Percentiles rank a stretch among this genome's conserved stretches.
phyloP scores from a whole-genome alignment of 2,329 filamentous ascomycete species.

The Nemania abortiva region DNA sequence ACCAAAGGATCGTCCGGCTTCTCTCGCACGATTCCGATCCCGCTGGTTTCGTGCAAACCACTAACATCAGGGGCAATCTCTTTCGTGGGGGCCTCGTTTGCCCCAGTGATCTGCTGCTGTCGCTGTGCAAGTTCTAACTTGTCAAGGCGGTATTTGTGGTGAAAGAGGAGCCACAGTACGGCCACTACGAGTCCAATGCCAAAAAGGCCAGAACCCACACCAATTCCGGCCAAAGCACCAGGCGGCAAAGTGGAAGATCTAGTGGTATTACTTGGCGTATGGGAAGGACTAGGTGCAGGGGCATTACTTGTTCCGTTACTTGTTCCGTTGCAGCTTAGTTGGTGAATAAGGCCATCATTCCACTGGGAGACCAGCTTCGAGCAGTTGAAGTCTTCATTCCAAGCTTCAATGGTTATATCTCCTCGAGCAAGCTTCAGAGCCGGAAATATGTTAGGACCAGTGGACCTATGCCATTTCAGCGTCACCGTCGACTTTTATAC shows the following conservation, averaged over 20 bases:
- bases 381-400: constrained; percentile 15
- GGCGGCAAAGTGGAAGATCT: not conserved
- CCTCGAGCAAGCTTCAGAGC: not conserved
- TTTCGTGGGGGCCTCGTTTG: too few relatives aligned
- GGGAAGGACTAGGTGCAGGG: too few relatives aligned
- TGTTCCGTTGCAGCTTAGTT: constrained; percentile 4
- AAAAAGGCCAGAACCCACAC: not conserved
- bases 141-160: not conserved
- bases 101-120: not conserved
- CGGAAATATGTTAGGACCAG: constrained; percentile 10
- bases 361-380: constrained; percentile 2
- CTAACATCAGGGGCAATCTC: not conserved
- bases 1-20: constrained; percentile 12
- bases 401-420: not conserved
- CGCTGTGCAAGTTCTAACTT: not conserved
- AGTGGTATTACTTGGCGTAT: not conserved
- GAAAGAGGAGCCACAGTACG: not conserved
- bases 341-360: not conserved
- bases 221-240: not conserved
- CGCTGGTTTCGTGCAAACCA: not conserved
- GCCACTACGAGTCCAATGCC: not conserved
- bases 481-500: too few relatives aligned
- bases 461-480: not conserved
- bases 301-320: not conserved
- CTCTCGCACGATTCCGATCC: not conserved